Base-by-base conservation (phyloP, 2,329 filamentous ascomycete species). In the Fusarium coffeatum region DNA sequence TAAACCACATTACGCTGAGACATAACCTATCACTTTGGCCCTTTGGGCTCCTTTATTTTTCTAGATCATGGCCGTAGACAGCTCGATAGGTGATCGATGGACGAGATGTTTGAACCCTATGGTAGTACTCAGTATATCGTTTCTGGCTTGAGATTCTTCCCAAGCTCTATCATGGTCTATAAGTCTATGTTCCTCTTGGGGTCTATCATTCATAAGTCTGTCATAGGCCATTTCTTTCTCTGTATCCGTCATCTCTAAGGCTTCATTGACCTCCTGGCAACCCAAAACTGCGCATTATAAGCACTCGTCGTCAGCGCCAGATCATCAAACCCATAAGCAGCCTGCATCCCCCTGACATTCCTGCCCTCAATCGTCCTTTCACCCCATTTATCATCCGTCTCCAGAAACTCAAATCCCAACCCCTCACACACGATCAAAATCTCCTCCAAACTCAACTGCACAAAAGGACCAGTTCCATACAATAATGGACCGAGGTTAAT, bases 401-500 rank as follows among this genome's bases (percentile, higher is more conserved):
- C 82, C 15, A 84, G 70, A 55, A 88, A 86, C 59, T 81, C 77
- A 54, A 89, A 88, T 0, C 86, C 86, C 76, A 88, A 80, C 0
- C 74, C 78, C 71, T 87, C 83, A 0, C 82, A 79, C 0, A 88
- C 78, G 1, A 66, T 62, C 0, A 88, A 41, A 5, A 88, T 82
- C 70, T 89, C 87, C 32, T 88, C 84, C 3, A 89, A 72, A 1
- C 83, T 84, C 8, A 88, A 76, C 72, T 89, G 86, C 34, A 89
- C 81, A 67, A 84, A 86, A 0, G 87, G 86, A 0, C 80, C 83
- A 1, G 83, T 85, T 0, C 87, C 86, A 45, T 88, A 89, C 1
- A 89, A 75, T 11, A 89, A 68, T 0, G 87, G 87, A 0, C 86
- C 87, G 0, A 88, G 80, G 51, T 89, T 89, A 25, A 89, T 76